These are phyloP conservation scores for Boletellus emodensis DNA, from an alignment of 768 basidiomycete genomes.

Conservation along the genomic window DNA sequence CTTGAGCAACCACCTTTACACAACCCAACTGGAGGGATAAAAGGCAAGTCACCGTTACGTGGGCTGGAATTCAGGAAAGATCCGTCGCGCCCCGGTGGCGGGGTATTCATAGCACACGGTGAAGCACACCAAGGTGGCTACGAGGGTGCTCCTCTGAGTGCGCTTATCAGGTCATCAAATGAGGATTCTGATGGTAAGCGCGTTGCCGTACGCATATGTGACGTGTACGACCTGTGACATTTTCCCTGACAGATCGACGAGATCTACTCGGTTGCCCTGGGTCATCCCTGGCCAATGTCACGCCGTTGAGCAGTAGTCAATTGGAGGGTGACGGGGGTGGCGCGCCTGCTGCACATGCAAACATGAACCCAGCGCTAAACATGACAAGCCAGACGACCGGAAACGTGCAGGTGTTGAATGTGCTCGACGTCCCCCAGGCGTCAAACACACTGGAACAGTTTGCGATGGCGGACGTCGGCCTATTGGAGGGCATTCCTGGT, in stretches of 20 bases:
- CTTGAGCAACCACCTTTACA: constrained; percentile 58
- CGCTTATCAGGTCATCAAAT: constrained; percentile 48
- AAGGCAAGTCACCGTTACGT: constrained; percentile 47
- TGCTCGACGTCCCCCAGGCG: constrained; percentile 58
- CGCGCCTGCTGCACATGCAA: constrained; percentile 34
- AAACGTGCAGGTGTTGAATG: constrained; percentile 75
- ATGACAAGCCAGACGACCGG: constrained; percentile 32
- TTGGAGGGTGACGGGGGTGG: constrained; percentile 29
- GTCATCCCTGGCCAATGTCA: constrained; percentile 54
- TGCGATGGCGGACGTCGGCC: constrained; percentile 61
- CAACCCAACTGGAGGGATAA: constrained; percentile 77
- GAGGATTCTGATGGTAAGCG: constrained; percentile 50
- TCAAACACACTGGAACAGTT: constrained; percentile 56
- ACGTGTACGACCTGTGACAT: constrained; percentile 3
- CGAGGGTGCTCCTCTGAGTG: constrained; percentile 50
- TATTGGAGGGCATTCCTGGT: constrained; percentile 76
- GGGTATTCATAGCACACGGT: constrained; percentile 70
- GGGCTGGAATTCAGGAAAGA: constrained; percentile 76
- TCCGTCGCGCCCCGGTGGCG: constrained; percentile 77
- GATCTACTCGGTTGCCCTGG: constrained; percentile 16
- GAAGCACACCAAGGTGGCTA: constrained; percentile 45
- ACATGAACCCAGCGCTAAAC: constrained; percentile 79
- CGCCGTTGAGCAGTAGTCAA: constrained; percentile 38
- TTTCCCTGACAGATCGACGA: constrained; percentile 10
- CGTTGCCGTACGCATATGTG: constrained; percentile 10